Evolutionary conservation across 2,329 filamentous ascomycete genomes (phyloP), one percentile per base, ranked within the genome.

Genomic region (Drechslerella dactyloides): DNA sequence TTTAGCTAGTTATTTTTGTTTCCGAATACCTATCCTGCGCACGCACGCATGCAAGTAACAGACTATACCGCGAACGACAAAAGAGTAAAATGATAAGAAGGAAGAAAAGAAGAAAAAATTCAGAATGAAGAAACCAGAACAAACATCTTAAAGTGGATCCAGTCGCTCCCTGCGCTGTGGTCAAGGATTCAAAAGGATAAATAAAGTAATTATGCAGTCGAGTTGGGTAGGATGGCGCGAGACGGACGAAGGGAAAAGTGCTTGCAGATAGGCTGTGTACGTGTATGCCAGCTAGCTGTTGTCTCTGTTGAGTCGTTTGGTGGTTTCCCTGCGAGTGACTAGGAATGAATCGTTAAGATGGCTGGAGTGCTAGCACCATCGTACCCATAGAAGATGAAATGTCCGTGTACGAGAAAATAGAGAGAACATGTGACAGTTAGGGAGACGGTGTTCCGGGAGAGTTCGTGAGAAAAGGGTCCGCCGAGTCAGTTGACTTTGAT

Each of bases 331-430:
- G 24, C 17, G 15, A 19, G 15, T 3, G 53, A 13, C 17, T 33
- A 56, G 40, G 52, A 21, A 21, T 56, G n/a, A 21, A 21, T 33
- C 17, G 53, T 42, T 21, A 72, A 61, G 68, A 72, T 72, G 68
- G 68, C 55, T 65, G 68, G 60, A 65, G 68, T 72, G 60, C 68
- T 72, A 60, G 60, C 60, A 72, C 68, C 68, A 72, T 72, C 60
- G 44, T 72, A 72, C 68, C 68, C 68, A 65, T 48, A 50, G 54
- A 37, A 53, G 64, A 59, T 55, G 59, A 55, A 56, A 57, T 17
- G 57, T 42, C 23, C 17, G 33, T 40, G 53, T 17, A 44, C 27
- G 21, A 6, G 48, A 19, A 48, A 19, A 19, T 4, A 44, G 8
- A 17, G 21, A 21, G 6, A 23, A 19, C 19, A 48, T 23, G 17